Base-by-base conservation (phyloP, 306 rosid genomes). In the Prunus fruticosa region DNA sequence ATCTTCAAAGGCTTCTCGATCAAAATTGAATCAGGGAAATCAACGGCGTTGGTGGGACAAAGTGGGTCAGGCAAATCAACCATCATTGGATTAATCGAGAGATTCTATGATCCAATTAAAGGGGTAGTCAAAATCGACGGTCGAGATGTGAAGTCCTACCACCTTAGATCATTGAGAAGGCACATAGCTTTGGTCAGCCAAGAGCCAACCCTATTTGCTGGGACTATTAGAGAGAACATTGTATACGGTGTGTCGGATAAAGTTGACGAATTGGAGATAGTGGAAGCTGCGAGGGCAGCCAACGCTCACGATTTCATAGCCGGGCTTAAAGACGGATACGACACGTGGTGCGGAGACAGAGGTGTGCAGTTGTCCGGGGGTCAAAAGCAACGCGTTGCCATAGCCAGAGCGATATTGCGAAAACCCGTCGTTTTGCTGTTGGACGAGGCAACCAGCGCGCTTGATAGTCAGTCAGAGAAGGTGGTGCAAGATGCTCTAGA, bases 31-130 rank as follows among this genome's bases (percentile, higher is more conserved):
- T 89, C 95, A 0, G 97, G 97, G 0, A 88, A 80, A 62, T 94
- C 98, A n/a, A 91, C 96, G 0, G 97, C 97, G 2, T 64, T 94
- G 30, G 98, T 94, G 0, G 98, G 97, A 0, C 91, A 88, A 56
- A 94, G 98, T 66, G 97, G 97, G 25, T 94, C 94, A 0, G 98
- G 98, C 0, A 94, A 94, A 41, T 94, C 98, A 66, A 94, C 98
- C 41, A 87, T 94, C 34, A 85, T 94, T 15, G 91, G 91, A 0
- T 30, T 94, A n/a, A 90, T 94, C 0, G 94, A 94, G 76, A 84
- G 97, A 68, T 94, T 94, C 71, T 94, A 94, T 41, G 98, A 94
- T 27, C 96, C 98, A 3, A 8, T 71, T 0, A 82, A 85, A 78
- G 98, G 98, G 3, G 20, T 0, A 0, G 83, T 94, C 41, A 81